phyloP scores from a whole-genome alignment of 495 filamentous ascomycete genomes.

The Penicillium antarcticum region DNA sequence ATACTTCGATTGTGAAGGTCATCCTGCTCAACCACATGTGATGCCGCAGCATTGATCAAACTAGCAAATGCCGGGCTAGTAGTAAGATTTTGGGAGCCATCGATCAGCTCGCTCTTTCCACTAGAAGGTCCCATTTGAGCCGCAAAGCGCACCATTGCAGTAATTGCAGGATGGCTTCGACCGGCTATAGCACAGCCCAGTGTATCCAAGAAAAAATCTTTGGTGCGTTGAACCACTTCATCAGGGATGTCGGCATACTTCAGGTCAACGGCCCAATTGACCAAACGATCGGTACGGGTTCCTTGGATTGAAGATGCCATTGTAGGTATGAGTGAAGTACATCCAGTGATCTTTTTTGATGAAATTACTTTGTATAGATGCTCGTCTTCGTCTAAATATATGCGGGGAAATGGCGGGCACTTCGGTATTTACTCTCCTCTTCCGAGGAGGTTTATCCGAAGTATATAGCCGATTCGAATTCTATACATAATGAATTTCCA shows the following conservation, averaged over 20 bases:
- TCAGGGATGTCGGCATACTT: conserved; percentile 26
- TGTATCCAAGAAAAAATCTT: conserved; percentile 33
- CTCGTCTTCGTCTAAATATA: not conserved
- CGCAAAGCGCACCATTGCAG: conserved; percentile 25
- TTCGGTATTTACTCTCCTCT: not conserved
- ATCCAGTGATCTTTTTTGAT: not conserved
- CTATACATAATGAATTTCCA: not conserved
- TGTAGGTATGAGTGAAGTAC: not conserved
- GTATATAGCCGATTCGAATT: not conserved
- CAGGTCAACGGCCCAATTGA: conserved; percentile 23
- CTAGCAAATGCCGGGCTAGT: conserved; percentile 33
- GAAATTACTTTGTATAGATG: not conserved
- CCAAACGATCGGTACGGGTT: conserved; percentile 24
- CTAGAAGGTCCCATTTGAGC: conserved; percentile 28
- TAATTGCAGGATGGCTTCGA: conserved; percentile 29
- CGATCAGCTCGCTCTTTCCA: conserved; percentile 31
- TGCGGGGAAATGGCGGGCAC: not conserved
- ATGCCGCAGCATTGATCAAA: conserved; percentile 32
- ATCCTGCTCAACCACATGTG: conserved; percentile 39
- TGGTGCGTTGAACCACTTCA: conserved; percentile 31
- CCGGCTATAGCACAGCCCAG: conserved; percentile 36
- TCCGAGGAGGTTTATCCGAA: not conserved
- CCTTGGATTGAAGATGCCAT: not conserved
- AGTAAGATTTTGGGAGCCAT: conserved; percentile 18
- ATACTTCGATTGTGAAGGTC: conserved; percentile 39